Conservation (phyloP, 2,329 filamentous ascomycete species). For the Aureobasidium sp. region DNA sequence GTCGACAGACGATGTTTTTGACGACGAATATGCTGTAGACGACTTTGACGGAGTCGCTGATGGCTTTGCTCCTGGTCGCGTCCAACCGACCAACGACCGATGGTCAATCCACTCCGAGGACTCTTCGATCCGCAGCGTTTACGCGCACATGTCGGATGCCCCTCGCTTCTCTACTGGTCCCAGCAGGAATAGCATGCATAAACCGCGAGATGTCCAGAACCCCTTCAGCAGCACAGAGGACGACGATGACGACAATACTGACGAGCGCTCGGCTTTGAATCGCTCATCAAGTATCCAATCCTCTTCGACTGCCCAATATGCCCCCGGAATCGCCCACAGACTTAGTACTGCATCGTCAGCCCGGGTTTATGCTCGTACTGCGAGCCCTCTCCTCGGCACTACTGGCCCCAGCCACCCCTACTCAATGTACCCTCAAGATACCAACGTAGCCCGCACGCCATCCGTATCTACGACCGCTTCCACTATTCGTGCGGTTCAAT, state of each 20-base stretch:
- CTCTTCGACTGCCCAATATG: constrained; percentile 28
- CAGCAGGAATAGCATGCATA: constrained; percentile 26
- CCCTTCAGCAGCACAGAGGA: constrained; percentile 30
- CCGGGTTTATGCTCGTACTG: constrained; percentile 30
- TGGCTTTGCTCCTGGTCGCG: constrained; percentile 36
- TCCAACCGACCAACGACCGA: constrained; percentile 19
- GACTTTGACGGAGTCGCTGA: constrained; percentile 38
- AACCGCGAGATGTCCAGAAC: constrained; percentile 23
- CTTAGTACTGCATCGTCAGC: constrained; percentile 33
- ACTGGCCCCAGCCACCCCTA: constrained; percentile 77
- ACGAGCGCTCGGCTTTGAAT: constrained; percentile 19
- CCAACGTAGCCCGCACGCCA: constrained; percentile 45
- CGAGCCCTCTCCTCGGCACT: constrained; percentile 62
- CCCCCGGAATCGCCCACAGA: constrained; percentile 20
- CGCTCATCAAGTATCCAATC: constrained; percentile 24
- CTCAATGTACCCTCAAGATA: constrained; percentile 71
- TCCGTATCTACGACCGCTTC: constrained; percentile 62
- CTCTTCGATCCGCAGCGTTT: constrained; percentile 25
- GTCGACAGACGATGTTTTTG: constrained; percentile 34
- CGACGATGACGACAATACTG: constrained; percentile 19
- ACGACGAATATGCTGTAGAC: constrained; percentile 39
- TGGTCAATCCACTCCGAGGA: constrained; percentile 18
- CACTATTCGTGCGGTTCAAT: constrained; percentile 52
- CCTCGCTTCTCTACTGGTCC: background rate
- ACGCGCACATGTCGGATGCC: constrained; percentile 21